Percentiles rank a stretch among this genome's conserved stretches.
Evolutionary conservation across 768 basidiomycete genomes (phyloP).

Genomic region (Trametes sanguinea): DNA sequence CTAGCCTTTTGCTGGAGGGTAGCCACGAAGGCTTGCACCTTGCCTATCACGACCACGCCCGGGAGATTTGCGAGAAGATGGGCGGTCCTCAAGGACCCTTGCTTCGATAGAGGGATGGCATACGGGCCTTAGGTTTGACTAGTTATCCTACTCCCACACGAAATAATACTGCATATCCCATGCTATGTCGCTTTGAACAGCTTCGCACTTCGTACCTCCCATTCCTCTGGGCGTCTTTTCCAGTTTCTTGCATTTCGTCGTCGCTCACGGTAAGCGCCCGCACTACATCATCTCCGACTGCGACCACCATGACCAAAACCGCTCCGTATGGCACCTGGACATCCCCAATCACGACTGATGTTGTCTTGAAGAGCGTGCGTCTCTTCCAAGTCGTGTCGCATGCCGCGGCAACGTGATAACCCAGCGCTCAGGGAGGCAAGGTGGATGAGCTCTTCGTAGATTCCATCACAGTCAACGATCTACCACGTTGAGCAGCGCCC

Average conservation of each 20-base stretch:
- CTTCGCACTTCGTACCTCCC: not conserved
- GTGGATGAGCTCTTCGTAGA: conserved; percentile 37
- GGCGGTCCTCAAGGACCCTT: conserved; percentile 48
- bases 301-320: conserved; percentile 17
- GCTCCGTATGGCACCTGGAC: conserved; percentile 67
- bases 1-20: conserved; percentile 36
- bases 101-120: conserved; percentile 23
- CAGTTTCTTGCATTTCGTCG: not conserved
- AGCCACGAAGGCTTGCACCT: conserved; percentile 36
- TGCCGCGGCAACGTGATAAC: not conserved
- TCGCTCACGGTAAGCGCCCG: not conserved
- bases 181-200: conserved; percentile 9
- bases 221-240: not conserved
- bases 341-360: conserved; percentile 55
- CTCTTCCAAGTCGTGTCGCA: not conserved
- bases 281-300: not conserved
- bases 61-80: conserved; percentile 46
- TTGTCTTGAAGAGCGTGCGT: conserved; percentile 47
- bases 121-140: conserved; percentile 10
- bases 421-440: conserved; percentile 5
- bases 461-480: conserved; percentile 41
- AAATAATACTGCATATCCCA: conserved; percentile 18
- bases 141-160: conserved; percentile 20
- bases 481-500: conserved; percentile 66
- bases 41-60: conserved; percentile 51